Evolutionary conservation across 805 yeast genomes (phyloP).

Genomic region (Sungouiozyma ichnusensis): DNA sequence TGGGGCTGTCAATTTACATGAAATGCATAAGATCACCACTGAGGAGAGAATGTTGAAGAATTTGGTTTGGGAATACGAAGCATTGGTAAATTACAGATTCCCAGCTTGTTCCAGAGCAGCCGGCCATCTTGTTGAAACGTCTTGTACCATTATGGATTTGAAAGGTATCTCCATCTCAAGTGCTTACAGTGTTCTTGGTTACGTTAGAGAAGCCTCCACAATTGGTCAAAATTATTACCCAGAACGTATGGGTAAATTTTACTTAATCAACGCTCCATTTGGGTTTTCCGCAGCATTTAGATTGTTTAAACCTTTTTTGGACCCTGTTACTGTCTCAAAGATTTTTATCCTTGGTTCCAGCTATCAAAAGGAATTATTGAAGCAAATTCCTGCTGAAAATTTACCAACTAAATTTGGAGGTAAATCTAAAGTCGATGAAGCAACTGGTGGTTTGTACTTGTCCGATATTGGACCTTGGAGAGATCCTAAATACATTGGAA

Average conservation of each 20-base stretch:
- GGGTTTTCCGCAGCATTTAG: slow-evolving; percentile 93
- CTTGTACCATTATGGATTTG: slow-evolving; percentile 90
- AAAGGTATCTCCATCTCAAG: slow-evolving; percentile 84
- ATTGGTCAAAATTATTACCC: slow-evolving; percentile 98
- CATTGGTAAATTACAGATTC: slow-evolving; percentile 70
- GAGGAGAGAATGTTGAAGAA: slow-evolving; percentile 94
- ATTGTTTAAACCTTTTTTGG: slow-evolving; percentile 85
- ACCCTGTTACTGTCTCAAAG: slow-evolving; percentile 94
- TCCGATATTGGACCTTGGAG: slow-evolving; percentile 98
- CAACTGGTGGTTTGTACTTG: slow-evolving; percentile 72
- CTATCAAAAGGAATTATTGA: slow-evolving; percentile 72
- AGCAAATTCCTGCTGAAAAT: slow-evolving; percentile 89
- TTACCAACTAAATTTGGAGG: slow-evolving; percentile 92
- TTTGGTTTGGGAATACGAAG: slow-evolving; percentile 95
- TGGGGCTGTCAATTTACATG: slow-evolving; percentile 80
- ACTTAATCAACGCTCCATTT: slow-evolving; percentile 91
- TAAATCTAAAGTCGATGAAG: slow-evolving; percentile 48
- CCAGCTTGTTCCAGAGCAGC: slow-evolving; percentile 89
- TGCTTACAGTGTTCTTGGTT: slow-evolving; percentile 75
- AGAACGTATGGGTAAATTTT: slow-evolving; percentile 98
- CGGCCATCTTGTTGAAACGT: slow-evolving; percentile 78
- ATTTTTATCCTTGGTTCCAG: slow-evolving; percentile 76
- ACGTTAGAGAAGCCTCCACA: slow-evolving; percentile 84
- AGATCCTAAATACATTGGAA: slow-evolving; percentile 77
- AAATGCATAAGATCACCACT: slow-evolving; percentile 87